Evolutionary conservation across 441 rosid species (phyloP).

Genomic region (Gossypium gossypioides): DNA sequence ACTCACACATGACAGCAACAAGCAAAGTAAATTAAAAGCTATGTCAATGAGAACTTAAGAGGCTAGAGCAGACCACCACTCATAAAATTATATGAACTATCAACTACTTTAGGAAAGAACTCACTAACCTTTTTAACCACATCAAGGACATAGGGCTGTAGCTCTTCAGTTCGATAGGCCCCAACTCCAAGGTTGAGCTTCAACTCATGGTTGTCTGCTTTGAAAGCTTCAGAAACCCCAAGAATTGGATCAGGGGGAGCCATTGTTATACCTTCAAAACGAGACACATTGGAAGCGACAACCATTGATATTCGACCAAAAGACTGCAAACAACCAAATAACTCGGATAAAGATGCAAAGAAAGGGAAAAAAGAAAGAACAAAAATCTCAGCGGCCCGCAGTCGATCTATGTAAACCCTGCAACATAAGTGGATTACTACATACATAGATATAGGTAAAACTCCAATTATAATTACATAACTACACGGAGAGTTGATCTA

Average conservation of each 20-base stretch:
- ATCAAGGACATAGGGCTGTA: conserved; percentile 86
- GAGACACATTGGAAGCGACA: conserved; percentile 54
- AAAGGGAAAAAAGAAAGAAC: background rate
- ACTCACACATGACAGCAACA: background rate
- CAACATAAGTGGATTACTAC: background rate
- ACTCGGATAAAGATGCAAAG: background rate
- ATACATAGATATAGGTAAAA: background rate
- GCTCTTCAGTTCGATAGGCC: conserved; percentile 85
- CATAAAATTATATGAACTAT: conserved; percentile 1
- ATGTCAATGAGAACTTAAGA: background rate
- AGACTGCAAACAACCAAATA: conserved; percentile 34
- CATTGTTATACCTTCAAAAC: conserved; percentile 75
- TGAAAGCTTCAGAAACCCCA: conserved; percentile 95
- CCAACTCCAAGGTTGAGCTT: conserved; percentile 99
- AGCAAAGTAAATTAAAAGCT: background rate
- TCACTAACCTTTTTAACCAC: conserved; percentile 79
- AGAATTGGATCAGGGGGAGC: conserved; percentile 98
- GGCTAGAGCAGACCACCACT: background rate
- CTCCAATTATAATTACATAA: background rate
- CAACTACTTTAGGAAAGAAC: background rate
- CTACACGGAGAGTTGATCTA: background rate
- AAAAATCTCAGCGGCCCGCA: background rate
- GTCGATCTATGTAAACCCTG: background rate
- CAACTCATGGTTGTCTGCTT: conserved; percentile 58
- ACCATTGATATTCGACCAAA: conserved; percentile 53